Evolutionary conservation across 2,329 filamentous ascomycete species (phyloP).

Genomic region (Cladosporium sp.): DNA sequence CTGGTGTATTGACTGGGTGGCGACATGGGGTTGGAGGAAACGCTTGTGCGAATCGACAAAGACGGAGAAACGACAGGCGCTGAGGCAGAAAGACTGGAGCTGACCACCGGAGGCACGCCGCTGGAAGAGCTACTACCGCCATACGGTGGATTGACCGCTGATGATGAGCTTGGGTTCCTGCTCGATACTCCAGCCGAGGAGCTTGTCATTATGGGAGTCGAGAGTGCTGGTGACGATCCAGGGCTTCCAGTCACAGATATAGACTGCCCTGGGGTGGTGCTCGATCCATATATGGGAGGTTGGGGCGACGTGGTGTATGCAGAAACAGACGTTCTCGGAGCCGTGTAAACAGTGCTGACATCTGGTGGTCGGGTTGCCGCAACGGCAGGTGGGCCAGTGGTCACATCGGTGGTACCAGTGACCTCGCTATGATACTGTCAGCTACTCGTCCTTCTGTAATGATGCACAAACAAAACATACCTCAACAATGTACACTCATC

Average conservation of each 20-base stretch:
- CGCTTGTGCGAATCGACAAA: neutral
- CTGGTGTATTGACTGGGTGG: conserved; percentile 8
- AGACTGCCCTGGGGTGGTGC: neutral
- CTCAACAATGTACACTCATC: conserved; percentile 31
- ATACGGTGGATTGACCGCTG: neutral
- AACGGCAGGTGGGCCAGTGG: conserved; percentile 23
- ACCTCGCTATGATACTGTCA: conserved; percentile 21
- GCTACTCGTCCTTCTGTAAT: neutral
- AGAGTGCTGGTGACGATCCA: conserved; percentile 8
- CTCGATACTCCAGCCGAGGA: neutral
- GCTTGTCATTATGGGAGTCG: conserved; percentile 9
- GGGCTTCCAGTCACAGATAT: conserved; percentile 8
- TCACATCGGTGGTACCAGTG: conserved; percentile 29
- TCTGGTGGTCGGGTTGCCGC: conserved; percentile 25
- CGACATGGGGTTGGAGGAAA: neutral
- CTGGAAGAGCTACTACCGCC: conserved; percentile 2
- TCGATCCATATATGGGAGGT: conserved; percentile 16
- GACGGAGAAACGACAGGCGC: neutral
- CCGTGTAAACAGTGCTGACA: conserved; percentile 25
- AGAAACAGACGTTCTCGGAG: conserved; percentile 21
- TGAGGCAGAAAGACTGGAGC: conserved; percentile 9
- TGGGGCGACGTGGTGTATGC: conserved; percentile 17
- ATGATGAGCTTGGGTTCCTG: neutral
- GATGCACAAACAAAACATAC: neutral
- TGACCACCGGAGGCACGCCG: neutral